These are phyloP conservation scores for Capsicum baccatum DNA, from an alignment of 257 asterid genomes.

Conservation along the genomic window DNA sequence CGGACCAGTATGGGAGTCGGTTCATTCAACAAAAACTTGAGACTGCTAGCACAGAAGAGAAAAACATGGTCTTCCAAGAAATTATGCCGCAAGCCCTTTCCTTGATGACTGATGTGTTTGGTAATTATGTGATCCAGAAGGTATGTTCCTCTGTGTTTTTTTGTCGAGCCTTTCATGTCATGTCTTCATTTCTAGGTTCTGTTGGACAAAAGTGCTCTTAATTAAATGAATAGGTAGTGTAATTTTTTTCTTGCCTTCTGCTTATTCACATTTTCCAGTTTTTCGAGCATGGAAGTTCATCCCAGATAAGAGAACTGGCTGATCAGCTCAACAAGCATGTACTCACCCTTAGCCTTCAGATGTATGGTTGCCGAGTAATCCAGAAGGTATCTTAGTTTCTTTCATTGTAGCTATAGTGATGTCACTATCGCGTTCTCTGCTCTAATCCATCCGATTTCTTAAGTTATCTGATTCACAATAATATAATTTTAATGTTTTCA, in stretches of 20 bases:
- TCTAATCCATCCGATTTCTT: background rate
- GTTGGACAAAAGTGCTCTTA: background rate
- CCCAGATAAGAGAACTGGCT: constrained; percentile 73
- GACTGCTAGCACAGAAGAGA: constrained; percentile 69
- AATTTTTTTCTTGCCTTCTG: constrained; percentile 22
- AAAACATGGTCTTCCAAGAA: constrained; percentile 77
- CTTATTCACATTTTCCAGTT: constrained; percentile 52
- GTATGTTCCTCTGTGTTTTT: constrained; percentile 41
- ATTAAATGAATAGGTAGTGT: constrained; percentile 16
- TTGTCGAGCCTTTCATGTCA: background rate
- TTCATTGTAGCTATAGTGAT: background rate
- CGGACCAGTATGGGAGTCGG: constrained; percentile 85
- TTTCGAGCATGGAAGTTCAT: constrained; percentile 73
- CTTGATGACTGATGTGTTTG: constrained; percentile 88
- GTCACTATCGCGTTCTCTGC: background rate
- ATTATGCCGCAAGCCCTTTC: constrained; percentile 74
- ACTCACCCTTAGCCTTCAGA: constrained; percentile 78
- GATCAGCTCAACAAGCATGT: constrained; percentile 73
- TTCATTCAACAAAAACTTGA: constrained; percentile 90
- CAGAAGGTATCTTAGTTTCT: constrained; percentile 64
- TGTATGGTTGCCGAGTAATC: constrained; percentile 91
- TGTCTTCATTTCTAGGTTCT: background rate
- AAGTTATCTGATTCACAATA: background rate
- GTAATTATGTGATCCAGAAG: constrained; percentile 90
- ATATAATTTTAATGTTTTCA: background rate